These are phyloP conservation scores for Vickermania ingenoplastis DNA, from an alignment of 208 protist genomes.

Conservation along the genomic window DNA sequence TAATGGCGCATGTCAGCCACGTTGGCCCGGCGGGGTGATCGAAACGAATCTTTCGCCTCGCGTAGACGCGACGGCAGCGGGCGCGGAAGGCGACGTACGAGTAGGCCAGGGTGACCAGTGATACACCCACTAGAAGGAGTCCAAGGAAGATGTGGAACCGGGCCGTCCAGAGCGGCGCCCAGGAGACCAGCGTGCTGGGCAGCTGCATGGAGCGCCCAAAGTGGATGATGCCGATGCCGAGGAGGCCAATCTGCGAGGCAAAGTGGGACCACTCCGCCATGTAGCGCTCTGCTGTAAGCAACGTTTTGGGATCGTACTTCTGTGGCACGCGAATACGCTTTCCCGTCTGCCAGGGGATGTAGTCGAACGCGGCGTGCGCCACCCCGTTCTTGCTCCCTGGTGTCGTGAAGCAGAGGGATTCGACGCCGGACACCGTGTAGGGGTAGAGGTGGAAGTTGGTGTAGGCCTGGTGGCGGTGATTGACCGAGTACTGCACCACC, in stretches of 20 bases:
- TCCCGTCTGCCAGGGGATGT: slow-evolving; percentile 83
- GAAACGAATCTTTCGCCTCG: slow-evolving; percentile 76
- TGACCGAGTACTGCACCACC: slow-evolving; percentile 67
- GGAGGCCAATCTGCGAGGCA: slow-evolving; percentile 53
- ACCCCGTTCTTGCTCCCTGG: slow-evolving; percentile 34
- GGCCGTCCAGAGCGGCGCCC: slow-evolving; percentile 45
- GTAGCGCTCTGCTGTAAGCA: slow-evolving; percentile 83
- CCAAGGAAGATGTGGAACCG: slow-evolving; percentile 67
- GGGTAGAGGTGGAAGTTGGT: slow-evolving; percentile 77
- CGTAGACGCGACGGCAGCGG: slow-evolving; percentile 69
- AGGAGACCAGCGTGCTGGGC: slow-evolving; percentile 26
- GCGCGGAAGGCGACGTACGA: slow-evolving; percentile 69
- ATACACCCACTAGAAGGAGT: slow-evolving; percentile 30
- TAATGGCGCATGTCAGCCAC: slow-evolving; percentile 53
- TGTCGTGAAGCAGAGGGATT: slow-evolving; percentile 58
- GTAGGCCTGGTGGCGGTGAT: slow-evolving; percentile 70
- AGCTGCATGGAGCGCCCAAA: slow-evolving; percentile 68
- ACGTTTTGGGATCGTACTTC: slow-evolving; percentile 87
- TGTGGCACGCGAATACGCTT: slow-evolving; percentile 84
- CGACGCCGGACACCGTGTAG: slow-evolving; percentile 62
- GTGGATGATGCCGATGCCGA: slow-evolving; percentile 60
- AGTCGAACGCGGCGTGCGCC: slow-evolving; percentile 57
- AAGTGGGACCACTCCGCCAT: slow-evolving; percentile 82
- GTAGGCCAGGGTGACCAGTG: slow-evolving; percentile 55
- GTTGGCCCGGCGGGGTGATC: slow-evolving; percentile 61